A percentile compares a stretch with the other conserved stretches of the same genome.
Evolutionary conservation across 805 yeast species (phyloP).

Genomic region (Metschnikowia anglica): DNA sequence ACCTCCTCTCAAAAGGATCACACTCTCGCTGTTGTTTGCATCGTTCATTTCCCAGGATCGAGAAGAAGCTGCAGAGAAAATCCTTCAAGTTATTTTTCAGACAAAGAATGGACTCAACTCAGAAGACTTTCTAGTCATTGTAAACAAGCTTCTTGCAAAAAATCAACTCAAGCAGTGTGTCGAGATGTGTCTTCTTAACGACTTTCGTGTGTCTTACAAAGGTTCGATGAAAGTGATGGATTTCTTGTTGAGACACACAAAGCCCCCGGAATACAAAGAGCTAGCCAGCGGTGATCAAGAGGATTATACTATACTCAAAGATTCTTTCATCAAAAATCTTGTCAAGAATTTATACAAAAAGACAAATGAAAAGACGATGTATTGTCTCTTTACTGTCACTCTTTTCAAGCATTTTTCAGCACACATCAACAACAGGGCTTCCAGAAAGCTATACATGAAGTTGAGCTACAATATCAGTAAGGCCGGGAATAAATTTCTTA

Average conservation of each 20-base stretch:
- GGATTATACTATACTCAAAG: not conserved
- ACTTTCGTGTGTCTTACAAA: conserved; percentile 24
- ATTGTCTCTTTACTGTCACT: conserved; percentile 19
- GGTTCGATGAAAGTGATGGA: conserved; percentile 28
- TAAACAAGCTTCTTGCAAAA: conserved; percentile 27
- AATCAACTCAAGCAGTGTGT: conserved; percentile 28
- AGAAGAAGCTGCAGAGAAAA: conserved; percentile 29
- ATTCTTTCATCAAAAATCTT: conserved; percentile 4
- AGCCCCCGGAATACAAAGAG: not conserved
- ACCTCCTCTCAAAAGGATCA: conserved; percentile 35
- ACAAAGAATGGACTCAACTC: conserved; percentile 28
- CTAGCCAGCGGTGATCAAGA: not conserved
- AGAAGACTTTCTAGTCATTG: conserved; percentile 29
- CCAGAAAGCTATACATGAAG: conserved; percentile 19
- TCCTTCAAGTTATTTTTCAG: conserved; percentile 30
- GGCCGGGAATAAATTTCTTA: conserved; percentile 12
- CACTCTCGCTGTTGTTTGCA: conserved; percentile 33
- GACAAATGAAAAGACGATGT: conserved; percentile 1
- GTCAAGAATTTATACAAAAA: conserved; percentile 4
- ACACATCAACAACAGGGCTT: conserved; percentile 23
- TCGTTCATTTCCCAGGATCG: conserved; percentile 29
- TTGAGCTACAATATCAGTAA: conserved; percentile 12
- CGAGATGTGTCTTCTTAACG: conserved; percentile 21
- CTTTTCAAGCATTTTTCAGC: conserved; percentile 22
- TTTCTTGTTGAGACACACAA: conserved; percentile 8